Base-by-base conservation (phyloP, 257 asterid genomes). In the Thymus mandschuricus region DNA sequence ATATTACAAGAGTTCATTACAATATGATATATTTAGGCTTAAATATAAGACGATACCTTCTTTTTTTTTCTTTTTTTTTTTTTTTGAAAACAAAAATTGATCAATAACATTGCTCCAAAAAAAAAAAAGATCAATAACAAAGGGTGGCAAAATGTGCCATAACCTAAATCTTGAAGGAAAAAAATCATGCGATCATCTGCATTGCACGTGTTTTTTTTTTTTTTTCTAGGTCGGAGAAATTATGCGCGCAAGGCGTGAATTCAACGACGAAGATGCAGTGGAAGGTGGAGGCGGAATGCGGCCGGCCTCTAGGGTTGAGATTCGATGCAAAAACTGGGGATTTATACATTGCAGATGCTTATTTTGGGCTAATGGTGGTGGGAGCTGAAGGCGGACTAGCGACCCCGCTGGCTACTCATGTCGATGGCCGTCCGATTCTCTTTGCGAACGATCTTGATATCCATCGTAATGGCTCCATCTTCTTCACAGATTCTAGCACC, bases 371-470 rank as follows among this genome's bases (percentile, higher is more conserved):
- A 8, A 28, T 92, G 74, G 90, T 84, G 8, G 97, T 92, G 0
- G 98, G 96, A 6, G 92, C 89, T 4, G 76, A 84, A 63, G 98
- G 98, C 43, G 97, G 97, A 9, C 51, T 90, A 0, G 93, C 92
- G 8, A 89, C 82, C 4, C 85, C 92, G 35, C 61, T 91, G 75
- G 86, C 96, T 30, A 78, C 92, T 30, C 92, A 86, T 2, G 88
- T 78, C 0, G 88, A 81, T 50, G 95, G 89, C 9, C 73, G 82
- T 6, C 96, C 92, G 0, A 89, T 91, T 52, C 92, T 89, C n/a
- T 91, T 94, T 10, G 97, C 97, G 1, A 94, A 94, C 70, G 98
- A 94, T 71, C 97, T 94, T 29, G 97, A 91, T 50, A 83, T 94
- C 61, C 97, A 86, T 69, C 31, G 68, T 1, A 94, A 94, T 70